phyloP scores from a whole-genome alignment of 1,284 basidiomycete genomes.

The Malassezia japonica region DNA sequence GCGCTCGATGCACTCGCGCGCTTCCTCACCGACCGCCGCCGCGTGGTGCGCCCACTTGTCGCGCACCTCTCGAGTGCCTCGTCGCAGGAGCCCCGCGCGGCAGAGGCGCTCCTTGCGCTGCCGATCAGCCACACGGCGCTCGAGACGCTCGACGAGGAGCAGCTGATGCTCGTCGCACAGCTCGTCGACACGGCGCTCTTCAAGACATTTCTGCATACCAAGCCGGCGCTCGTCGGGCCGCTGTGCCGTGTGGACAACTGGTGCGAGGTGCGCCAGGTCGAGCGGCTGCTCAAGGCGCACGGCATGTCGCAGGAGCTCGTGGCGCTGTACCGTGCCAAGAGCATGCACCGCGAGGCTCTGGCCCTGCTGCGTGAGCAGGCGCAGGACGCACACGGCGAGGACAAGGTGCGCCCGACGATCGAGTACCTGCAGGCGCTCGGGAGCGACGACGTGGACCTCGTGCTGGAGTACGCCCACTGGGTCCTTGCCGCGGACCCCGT shows the following conservation, averaged over 20 bases:
- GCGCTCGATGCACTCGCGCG: conserved; percentile 40
- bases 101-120: conserved; percentile 21
- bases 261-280: conserved; percentile 92
- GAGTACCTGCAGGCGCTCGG: conserved; percentile 80
- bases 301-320: conserved; percentile 86
- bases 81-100: neutral
- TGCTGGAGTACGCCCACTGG: conserved; percentile 60
- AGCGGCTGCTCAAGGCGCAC: conserved; percentile 69
- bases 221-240: conserved; percentile 73
- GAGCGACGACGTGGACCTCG: conserved; percentile 31
- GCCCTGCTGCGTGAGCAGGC: conserved; percentile 59
- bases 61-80: conserved; percentile 22
- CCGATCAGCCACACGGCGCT: conserved; percentile 24
- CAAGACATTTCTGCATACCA: conserved; percentile 76
- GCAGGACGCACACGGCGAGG: conserved; percentile 65
- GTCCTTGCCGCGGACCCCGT: conserved; percentile 64
- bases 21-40: conserved; percentile 43
- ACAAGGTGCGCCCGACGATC: conserved; percentile 73
- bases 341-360: conserved; percentile 85
- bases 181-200: conserved; percentile 91
- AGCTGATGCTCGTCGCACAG: conserved; percentile 59
- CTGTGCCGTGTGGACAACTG: conserved; percentile 87
- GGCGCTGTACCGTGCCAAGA: conserved; percentile 83
- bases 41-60: conserved; percentile 29
- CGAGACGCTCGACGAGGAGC: conserved; percentile 22